Evolutionary conservation across 768 basidiomycete species (phyloP).

Genomic region (Asterophora lycoperdoides): DNA sequence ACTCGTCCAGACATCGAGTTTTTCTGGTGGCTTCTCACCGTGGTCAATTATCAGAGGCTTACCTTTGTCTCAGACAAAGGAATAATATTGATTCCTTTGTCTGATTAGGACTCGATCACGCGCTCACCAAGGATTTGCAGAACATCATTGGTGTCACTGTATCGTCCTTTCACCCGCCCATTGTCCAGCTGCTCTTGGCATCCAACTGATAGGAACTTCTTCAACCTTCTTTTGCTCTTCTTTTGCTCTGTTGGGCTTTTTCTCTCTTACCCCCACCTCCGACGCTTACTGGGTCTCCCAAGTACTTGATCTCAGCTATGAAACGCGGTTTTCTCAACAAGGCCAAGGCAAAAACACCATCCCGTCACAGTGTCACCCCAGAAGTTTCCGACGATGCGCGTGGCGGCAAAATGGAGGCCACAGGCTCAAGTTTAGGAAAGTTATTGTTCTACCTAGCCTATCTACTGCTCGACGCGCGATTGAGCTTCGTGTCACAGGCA

Average conservation of each 20-base stretch:
- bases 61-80: too few species aligned
- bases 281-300: background rate
- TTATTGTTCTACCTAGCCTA: background rate
- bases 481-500: background rate
- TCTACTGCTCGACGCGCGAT: background rate
- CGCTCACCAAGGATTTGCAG: too few species aligned
- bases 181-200: background rate
- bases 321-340: conserved; percentile 6
- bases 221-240: background rate
- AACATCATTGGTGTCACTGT: too few species aligned
- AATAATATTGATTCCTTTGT: too few species aligned
- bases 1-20: too few species aligned
- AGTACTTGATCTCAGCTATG: background rate
- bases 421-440: too few species aligned
- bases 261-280: background rate
- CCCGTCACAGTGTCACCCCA: background rate
- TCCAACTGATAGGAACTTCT: background rate
- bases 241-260: background rate
- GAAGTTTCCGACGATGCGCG: too few species aligned
- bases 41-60: too few species aligned
- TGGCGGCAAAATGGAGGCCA: too few species aligned
- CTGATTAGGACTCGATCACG: too few species aligned
- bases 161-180: too few species aligned
- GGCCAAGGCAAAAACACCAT: background rate
- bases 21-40: too few species aligned